phyloP scores from a whole-genome alignment of 345 rosid genomes.

The Pistacia integerrima region DNA sequence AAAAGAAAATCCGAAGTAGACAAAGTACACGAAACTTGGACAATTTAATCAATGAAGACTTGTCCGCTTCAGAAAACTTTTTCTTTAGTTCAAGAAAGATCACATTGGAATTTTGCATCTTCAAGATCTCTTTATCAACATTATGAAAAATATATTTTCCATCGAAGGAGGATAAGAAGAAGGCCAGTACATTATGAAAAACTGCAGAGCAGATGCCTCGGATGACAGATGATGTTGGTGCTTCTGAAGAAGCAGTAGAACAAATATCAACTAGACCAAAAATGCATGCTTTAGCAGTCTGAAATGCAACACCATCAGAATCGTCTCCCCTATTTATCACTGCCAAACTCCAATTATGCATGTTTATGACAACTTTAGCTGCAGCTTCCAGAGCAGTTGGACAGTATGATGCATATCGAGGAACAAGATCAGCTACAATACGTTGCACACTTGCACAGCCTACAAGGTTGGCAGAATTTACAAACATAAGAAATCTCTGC shows the following conservation, averaged over 20 bases:
- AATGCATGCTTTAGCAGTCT: slow-evolving; percentile 79
- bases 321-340: slow-evolving; percentile 59
- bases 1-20: slow-evolving; percentile 64
- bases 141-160: slow-evolving; percentile 57
- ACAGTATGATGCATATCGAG: slow-evolving; percentile 78
- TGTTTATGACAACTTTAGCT: slow-evolving; percentile 55
- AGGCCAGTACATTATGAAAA: slow-evolving; percentile 70
- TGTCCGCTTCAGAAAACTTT: slow-evolving; percentile 58
- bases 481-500: slow-evolving; percentile 14
- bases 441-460: slow-evolving; percentile 93
- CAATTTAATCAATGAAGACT: slow-evolving; percentile 51
- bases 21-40: slow-evolving; percentile 60
- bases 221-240: slow-evolving; percentile 45
- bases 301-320: slow-evolving; percentile 72
- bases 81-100: slow-evolving; percentile 59
- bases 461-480: slow-evolving; percentile 35
- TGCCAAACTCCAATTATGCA: slow-evolving; percentile 63
- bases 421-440: slow-evolving; percentile 82
- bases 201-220: slow-evolving; percentile 67
- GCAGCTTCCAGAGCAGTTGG: slow-evolving; percentile 84
- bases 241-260: slow-evolving; percentile 56
- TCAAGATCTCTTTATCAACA: slow-evolving; percentile 52
- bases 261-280: slow-evolving; percentile 88
- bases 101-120: slow-evolving; percentile 54
- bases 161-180: slow-evolving; percentile 59